Percentiles rank a stretch among this genome's conserved stretches.
Evolutionary conservation across 257 asterid genomes (phyloP).

Genomic region (Capsicum pubescens): DNA sequence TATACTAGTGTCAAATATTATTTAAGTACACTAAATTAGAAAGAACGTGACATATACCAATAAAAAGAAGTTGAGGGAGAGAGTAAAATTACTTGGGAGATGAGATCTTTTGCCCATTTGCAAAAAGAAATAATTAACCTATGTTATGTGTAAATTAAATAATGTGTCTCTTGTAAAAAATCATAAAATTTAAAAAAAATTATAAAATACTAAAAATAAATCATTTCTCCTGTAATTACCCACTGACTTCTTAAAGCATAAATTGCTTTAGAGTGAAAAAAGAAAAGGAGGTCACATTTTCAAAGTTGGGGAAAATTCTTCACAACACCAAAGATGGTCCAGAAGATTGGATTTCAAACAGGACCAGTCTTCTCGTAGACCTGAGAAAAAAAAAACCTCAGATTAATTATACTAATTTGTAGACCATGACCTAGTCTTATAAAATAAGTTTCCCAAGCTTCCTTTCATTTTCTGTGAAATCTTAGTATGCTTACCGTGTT

Average conservation of each 20-base stretch:
- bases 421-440: slow-evolving; percentile 40
- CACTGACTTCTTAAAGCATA: neutral
- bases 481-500: slow-evolving; percentile 48
- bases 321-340: slow-evolving; percentile 37
- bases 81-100: neutral
- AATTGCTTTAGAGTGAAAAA: neutral
- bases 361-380: slow-evolving; percentile 74
- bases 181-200: neutral
- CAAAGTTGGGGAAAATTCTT: slow-evolving; percentile 52
- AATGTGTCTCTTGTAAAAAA: neutral
- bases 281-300: slow-evolving; percentile 35
- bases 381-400: slow-evolving; percentile 11
- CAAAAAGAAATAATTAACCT: no score
- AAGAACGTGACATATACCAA: neutral
- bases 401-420: neutral
- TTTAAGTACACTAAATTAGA: neutral
- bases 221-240: neutral
- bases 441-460: slow-evolving; percentile 35
- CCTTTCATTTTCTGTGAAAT: slow-evolving; percentile 20
- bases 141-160: neutral
- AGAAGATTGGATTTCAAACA: slow-evolving; percentile 47
- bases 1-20: neutral
- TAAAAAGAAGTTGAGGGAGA: neutral
- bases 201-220: neutral
- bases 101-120: neutral